Evolutionary conservation across 805 yeast species (phyloP).

Genomic region (Barnettozyma wickerhamii): DNA sequence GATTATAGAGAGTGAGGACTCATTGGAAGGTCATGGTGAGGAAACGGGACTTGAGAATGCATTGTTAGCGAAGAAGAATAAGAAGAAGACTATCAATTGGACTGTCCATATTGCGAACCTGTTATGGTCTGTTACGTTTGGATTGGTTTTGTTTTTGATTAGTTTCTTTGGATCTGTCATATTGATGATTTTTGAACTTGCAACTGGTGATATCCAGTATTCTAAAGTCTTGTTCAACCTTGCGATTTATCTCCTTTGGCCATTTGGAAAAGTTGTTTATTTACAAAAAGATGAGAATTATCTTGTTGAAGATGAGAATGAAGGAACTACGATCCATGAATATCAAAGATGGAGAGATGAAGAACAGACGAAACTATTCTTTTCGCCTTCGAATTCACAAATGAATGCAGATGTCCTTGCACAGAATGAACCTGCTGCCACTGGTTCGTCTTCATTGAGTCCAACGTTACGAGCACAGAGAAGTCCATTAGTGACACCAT

Average conservation of each 20-base stretch:
- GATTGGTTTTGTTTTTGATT: constrained; percentile 51
- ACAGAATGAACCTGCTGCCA: neutral
- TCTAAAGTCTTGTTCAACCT: constrained; percentile 55
- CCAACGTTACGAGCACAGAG: neutral
- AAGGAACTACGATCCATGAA: constrained; percentile 80
- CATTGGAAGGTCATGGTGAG: neutral
- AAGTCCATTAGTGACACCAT: constrained; percentile 7
- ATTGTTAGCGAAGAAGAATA: neutral
- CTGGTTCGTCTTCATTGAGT: neutral
- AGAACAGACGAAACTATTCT: constrained; percentile 75
- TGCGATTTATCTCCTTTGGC: constrained; percentile 70
- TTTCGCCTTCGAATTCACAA: constrained; percentile 33
- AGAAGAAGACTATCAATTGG: constrained; percentile 45
- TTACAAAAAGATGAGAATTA: constrained; percentile 76
- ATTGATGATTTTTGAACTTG: constrained; percentile 29
- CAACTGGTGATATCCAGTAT: constrained; percentile 49
- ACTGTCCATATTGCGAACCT: constrained; percentile 64
- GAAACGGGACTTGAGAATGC: neutral
- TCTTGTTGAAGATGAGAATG: constrained; percentile 80
- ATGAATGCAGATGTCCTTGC: constrained; percentile 1
- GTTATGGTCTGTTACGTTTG: constrained; percentile 73
- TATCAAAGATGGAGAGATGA: constrained; percentile 82
- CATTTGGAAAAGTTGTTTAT: constrained; percentile 88
- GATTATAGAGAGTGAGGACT: constrained; percentile 28
- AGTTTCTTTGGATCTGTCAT: constrained; percentile 46